These are phyloP conservation scores for Mycena filopes DNA, from an alignment of 768 basidiomycete species.

Conservation along the genomic window DNA sequence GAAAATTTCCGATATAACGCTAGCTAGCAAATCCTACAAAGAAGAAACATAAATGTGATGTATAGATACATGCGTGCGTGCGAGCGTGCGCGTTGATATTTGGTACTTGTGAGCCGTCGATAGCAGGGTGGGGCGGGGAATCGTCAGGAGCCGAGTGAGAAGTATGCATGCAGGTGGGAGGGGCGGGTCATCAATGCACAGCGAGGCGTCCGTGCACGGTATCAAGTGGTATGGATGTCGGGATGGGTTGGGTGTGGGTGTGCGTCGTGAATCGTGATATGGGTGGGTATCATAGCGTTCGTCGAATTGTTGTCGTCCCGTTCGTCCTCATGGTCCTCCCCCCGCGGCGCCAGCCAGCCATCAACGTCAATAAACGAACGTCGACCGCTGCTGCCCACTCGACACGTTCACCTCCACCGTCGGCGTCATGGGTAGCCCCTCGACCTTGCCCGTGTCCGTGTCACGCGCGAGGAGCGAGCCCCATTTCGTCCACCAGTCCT, in stretches of 20 bases:
- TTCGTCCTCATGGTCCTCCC: not conserved
- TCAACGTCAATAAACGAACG: slow-evolving; percentile 19
- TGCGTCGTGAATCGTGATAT: not conserved
- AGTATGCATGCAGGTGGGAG: no score
- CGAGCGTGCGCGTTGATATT: no score
- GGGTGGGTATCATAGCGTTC: not conserved
- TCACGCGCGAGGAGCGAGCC: slow-evolving; percentile 44
- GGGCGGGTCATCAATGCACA: no score
- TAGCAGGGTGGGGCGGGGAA: no score
- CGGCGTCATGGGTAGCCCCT: slow-evolving; percentile 22
- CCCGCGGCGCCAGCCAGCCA: not conserved
- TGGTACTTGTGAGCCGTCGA: no score
- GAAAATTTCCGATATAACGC: no score
- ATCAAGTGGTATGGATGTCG: not conserved
- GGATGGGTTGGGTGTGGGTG: not conserved
- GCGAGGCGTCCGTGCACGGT: no score
- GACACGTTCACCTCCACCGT: slow-evolving; percentile 38
- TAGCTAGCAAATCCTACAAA: no score
- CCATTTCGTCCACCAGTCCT: slow-evolving; percentile 73
- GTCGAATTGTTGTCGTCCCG: not conserved
- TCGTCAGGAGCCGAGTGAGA: no score
- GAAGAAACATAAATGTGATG: not conserved
- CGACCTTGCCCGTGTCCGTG: slow-evolving; percentile 24
- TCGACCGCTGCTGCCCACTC: slow-evolving; percentile 14
- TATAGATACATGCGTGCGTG: slow-evolving; percentile 12